These are phyloP conservation scores for Penicillium angulare DNA, from an alignment of 495 filamentous ascomycete genomes.

Conservation along the genomic window DNA sequence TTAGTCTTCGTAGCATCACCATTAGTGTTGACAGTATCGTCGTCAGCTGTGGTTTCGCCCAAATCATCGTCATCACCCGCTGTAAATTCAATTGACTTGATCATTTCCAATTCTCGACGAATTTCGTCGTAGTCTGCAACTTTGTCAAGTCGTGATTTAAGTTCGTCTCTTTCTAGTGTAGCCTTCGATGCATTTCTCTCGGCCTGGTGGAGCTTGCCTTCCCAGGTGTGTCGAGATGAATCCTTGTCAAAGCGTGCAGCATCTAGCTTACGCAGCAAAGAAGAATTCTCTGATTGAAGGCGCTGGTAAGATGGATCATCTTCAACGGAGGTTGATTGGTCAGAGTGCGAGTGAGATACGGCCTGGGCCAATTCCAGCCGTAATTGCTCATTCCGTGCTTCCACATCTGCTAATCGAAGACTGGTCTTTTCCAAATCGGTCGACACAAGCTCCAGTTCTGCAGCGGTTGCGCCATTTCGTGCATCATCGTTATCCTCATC, in stretches of 20 bases:
- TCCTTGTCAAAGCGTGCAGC: slow-evolving; percentile 78
- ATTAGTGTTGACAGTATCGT: slow-evolving; percentile 37
- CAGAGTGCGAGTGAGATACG: slow-evolving; percentile 67
- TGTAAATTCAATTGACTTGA: slow-evolving; percentile 95
- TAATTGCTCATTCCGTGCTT: slow-evolving; percentile 92
- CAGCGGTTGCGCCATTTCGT: slow-evolving; percentile 66
- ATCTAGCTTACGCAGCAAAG: slow-evolving; percentile 83
- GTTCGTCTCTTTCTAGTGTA: slow-evolving; percentile 68
- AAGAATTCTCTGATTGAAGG: slow-evolving; percentile 87
- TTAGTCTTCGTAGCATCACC: slow-evolving; percentile 56
- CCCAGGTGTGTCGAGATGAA: slow-evolving; percentile 67
- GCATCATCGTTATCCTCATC: slow-evolving; percentile 60
- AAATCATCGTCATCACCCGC: slow-evolving; percentile 80
- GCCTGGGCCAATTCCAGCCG: slow-evolving; percentile 86
- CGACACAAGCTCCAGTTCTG: slow-evolving; percentile 89
- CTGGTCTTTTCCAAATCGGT: slow-evolving; percentile 90
- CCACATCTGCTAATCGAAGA: slow-evolving; percentile 81
- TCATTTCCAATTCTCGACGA: slow-evolving; percentile 90
- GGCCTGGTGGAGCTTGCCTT: slow-evolving; percentile 59
- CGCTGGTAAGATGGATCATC: slow-evolving; percentile 87
- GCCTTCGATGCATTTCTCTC: slow-evolving; percentile 49
- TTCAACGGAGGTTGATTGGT: slow-evolving; percentile 58
- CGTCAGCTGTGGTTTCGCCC: slow-evolving; percentile 26
- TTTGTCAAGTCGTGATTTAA: slow-evolving; percentile 78
- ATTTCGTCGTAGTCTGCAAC: slow-evolving; percentile 96